Base-by-base conservation (phyloP, 768 basidiomycete species). In the Lentinula raphanica region DNA sequence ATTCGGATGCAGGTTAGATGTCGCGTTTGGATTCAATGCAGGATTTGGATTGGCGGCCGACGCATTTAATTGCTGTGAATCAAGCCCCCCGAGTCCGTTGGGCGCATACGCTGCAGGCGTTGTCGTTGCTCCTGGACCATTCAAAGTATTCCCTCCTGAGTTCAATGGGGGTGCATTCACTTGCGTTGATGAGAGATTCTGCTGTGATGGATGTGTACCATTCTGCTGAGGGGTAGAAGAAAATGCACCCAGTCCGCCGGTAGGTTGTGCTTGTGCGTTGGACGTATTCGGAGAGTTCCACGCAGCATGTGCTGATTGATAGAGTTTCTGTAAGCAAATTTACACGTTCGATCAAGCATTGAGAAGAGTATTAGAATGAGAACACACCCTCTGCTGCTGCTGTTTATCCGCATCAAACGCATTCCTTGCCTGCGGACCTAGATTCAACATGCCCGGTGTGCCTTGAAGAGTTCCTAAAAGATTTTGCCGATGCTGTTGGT, bases 381-480 rank as follows among this genome's bases (percentile, higher is more conserved):
- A 60, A 80, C 86, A 73, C 72, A 88, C 87, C 77, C 88, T 79
- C 58, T 72, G 72, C 59, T 75, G 80, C 59, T 72, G 72, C 59
- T 75, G 75, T 66, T 90, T 90, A 65, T 90, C 89, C 17, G 79
- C 73, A 56, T 91, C 89, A 19, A 70, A 76, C 58, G 76, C 72
- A 69, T 73, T 75, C 66, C 80, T 72, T 54, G 76, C 67, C 61
- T 77, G 77, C 28, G 68, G 67, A 11, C 75, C 76, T 54, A 80
- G 62, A 63, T 87, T 89, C 62, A 90, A 70, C 78, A 91, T 77
- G 38, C 88, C 88, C 6, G 88, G 88, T 54, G 87, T 81, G 56
- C 68, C 74, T 70, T 70, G 74, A 57, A 70, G 76, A 29, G 79
- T 75, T 57, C 85, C 84, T n/a, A 87, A 65, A 23, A 85, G 68